Percentiles rank a stretch among this genome's conserved stretches.
phyloP scores from a whole-genome alignment of 495 filamentous ascomycete genomes.

The Xylaria grammica region DNA sequence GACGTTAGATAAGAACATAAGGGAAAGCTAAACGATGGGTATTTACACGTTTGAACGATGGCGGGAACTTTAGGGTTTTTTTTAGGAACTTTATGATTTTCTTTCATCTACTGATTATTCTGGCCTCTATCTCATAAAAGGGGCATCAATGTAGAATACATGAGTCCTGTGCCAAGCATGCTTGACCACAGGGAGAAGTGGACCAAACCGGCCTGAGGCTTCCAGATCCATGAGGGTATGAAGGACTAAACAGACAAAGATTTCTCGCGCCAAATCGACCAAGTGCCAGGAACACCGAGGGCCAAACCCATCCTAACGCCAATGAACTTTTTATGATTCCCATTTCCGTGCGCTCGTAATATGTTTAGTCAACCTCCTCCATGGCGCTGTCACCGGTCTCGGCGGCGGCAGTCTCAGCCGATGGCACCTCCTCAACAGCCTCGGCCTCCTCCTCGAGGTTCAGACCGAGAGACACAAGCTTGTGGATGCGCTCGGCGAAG shows the following conservation, averaged over 20 bases:
- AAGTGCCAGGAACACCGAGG: slow-evolving; percentile 40
- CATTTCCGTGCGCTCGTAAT: slow-evolving; percentile 30
- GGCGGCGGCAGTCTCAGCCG: slow-evolving; percentile 55
- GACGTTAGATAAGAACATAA: no score
- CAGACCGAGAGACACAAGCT: slow-evolving; percentile 93
- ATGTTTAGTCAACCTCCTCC: slow-evolving; percentile 70
- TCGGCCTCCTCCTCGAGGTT: slow-evolving; percentile 94
- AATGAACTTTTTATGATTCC: slow-evolving; percentile 51
- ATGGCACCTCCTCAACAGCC: slow-evolving; percentile 64
- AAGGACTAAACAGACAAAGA: slow-evolving; percentile 34
- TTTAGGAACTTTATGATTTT: slow-evolving; percentile 20
- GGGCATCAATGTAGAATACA: slow-evolving; percentile 40
- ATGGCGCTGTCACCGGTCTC: slow-evolving; percentile 65
- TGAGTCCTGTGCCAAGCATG: slow-evolving; percentile 29
- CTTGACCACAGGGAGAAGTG: slow-evolving; percentile 23
- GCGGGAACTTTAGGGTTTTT: not conserved
- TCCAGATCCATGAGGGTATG: slow-evolving; percentile 32
- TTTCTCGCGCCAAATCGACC: slow-evolving; percentile 42
- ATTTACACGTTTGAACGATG: no score
- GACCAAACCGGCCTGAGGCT: slow-evolving; percentile 28
- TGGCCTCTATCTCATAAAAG: slow-evolving; percentile 36
- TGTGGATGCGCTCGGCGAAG: slow-evolving; percentile 99
- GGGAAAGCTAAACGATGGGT: no score
- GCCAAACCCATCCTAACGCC: slow-evolving; percentile 52
- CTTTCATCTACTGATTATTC: slow-evolving; percentile 37